Percentiles rank a stretch among this genome's conserved stretches.
These are phyloP conservation scores for Umbilicus rupestris DNA, from an alignment of 164 flowering plant species.

Conservation along the genomic window DNA sequence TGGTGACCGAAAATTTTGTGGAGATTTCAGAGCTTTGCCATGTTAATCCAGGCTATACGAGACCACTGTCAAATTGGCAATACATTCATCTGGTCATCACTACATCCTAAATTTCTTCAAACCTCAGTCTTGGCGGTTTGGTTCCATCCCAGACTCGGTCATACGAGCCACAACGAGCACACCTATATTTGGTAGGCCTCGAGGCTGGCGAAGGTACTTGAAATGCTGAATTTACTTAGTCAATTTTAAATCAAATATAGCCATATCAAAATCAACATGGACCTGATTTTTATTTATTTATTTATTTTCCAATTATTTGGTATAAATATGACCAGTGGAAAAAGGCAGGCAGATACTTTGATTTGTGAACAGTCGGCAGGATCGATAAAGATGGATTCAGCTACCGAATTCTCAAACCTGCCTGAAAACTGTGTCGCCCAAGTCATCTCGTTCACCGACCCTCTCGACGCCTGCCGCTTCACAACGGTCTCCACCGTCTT, in stretches of 20 bases:
- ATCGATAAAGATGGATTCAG: not conserved
- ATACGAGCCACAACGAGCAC: not conserved
- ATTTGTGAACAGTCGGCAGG: no score
- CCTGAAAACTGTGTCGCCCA: slow-evolving; percentile 16
- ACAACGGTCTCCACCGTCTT: slow-evolving; percentile 14
- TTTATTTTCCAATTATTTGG: no score
- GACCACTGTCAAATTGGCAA: not conserved
- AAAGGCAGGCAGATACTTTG: no score
- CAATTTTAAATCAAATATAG: no score
- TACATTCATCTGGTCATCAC: not conserved
- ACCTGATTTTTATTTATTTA: no score
- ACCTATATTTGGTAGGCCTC: not conserved
- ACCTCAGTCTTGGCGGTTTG: not conserved
- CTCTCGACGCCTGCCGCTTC: slow-evolving; percentile 22
- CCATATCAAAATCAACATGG: no score
- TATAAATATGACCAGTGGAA: no score
- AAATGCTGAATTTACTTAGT: no score
- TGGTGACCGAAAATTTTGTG: not conserved
- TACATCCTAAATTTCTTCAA: not conserved
- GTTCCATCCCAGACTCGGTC: not conserved
- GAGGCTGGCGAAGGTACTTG: no score
- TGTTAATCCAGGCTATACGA: not conserved
- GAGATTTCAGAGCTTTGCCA: slow-evolving; percentile 1
- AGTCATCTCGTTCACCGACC: slow-evolving; percentile 19
- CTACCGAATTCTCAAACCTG: not conserved